Base-by-base conservation (phyloP, 352 stramenopile species). In the Pythium insidiosum region DNA sequence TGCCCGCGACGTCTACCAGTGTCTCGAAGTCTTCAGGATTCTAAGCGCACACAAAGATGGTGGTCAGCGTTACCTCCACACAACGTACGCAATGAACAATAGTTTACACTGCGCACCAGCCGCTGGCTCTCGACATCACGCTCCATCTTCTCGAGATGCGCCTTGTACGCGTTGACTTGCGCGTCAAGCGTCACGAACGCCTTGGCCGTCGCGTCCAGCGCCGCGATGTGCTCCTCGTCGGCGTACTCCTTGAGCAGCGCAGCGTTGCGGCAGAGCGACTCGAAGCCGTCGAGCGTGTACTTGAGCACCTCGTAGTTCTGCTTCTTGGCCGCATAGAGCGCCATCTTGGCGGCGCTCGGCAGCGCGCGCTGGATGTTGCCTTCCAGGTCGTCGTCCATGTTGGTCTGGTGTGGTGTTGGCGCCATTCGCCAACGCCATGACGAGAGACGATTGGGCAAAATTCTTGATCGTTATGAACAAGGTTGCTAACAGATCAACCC, bases 301-400 rank as follows among this genome's bases (percentile, higher is more conserved):
- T 91, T 93, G 25, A 77, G 59, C 37, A 93, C 50, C 38, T 91
- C 81, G 38, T 73, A 66, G 22, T 65, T 61, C 54, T 91, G 75
- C 55, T 87, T 84, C 50, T 84, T 84, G 31, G 73, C 70, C 23
- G 69, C 61, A 43, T 81, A 85, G 38, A 89, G 55, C 36, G 69
- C 63, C 71, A 85, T 89, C 60, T 89, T 89, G 38, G 85, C 65
- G 40, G 71, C 71, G 29, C 56, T 68, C 5, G 76, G 76, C 59
- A 85, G 60, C 50, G 73, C 73, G 34, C 61, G 72, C 49, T 68
- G 55, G 49, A 88, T 81, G 36, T 61, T 73, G 1, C 48, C 61
- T 30, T 84, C 69, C 29, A 88, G 47, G 24, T 86, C 76, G 13
- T 63, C 58, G 50, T 80, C 53, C 70, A 80, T 84, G 2, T 23